A percentile compares a stretch with the other conserved stretches of the same genome.
Conservation (phyloP, 139 green algal species). For the Edaphochlamys debaryana region DNA sequence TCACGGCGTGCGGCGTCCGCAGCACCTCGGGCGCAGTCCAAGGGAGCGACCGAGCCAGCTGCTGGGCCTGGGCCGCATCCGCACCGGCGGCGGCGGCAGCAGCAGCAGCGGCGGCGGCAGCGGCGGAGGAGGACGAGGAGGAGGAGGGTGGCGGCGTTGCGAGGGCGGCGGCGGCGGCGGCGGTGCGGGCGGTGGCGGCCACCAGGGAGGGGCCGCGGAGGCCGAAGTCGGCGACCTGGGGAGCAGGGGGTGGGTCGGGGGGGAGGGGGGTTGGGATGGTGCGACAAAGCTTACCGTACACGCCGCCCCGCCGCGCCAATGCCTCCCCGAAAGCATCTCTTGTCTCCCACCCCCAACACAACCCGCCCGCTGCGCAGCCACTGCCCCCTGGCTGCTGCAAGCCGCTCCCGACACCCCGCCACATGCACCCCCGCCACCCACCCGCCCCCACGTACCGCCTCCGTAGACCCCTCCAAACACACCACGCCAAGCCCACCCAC, state of each 20-base stretch:
- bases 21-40: conserved; percentile 80
- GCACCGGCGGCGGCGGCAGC: not conserved
- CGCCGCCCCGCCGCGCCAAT: no score
- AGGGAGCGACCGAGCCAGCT: conserved; percentile 24
- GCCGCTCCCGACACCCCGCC: no score
- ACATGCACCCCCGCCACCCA: no score
- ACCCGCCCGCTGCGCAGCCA: no score
- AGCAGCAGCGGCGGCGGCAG: no score
- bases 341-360: no score
- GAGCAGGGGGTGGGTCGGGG: not conserved
- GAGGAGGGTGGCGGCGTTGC: not conserved
- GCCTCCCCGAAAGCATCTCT: no score
- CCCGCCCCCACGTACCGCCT: no score
- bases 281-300: conserved; percentile 1
- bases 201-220: conserved; percentile 3
- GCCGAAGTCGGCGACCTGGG: conserved; percentile 19
- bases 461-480: no score
- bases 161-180: not conserved
- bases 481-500: conserved; percentile 55
- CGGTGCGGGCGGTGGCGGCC: not conserved
- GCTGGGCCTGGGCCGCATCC: conserved; percentile 1
- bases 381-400: no score
- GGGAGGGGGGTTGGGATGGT: not conserved
- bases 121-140: not conserved
- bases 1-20: conserved; percentile 62